These are phyloP conservation scores for Tympanopsis confertula DNA, from an alignment of 2,329 filamentous ascomycete genomes.

Conservation along the genomic window DNA sequence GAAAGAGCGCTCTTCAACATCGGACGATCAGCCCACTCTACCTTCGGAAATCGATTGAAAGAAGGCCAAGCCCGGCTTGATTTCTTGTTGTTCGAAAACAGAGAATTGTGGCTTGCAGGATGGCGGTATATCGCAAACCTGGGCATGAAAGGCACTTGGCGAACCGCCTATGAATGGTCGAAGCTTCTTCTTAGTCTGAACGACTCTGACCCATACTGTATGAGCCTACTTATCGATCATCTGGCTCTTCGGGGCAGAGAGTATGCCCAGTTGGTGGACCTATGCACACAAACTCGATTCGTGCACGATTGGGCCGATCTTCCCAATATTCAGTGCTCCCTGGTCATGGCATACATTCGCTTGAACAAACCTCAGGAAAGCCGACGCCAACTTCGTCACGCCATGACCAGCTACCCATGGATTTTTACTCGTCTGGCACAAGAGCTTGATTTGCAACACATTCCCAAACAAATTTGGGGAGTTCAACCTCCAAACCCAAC, in stretches of 20 bases:
- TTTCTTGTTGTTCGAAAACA: neutral
- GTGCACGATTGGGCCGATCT: slow-evolving; percentile 15
- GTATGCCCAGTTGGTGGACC: slow-evolving; percentile 44
- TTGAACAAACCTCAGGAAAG: slow-evolving; percentile 1
- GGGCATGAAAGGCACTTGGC: slow-evolving; percentile 1
- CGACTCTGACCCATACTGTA: slow-evolving; percentile 52
- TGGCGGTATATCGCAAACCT: slow-evolving; percentile 1
- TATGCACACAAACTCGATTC: slow-evolving; percentile 31
- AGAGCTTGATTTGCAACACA: slow-evolving; percentile 46
- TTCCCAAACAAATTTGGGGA: slow-evolving; percentile 58
- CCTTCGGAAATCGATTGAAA: neutral
- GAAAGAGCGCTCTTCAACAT: slow-evolving; percentile 1
- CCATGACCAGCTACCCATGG: slow-evolving; percentile 54
- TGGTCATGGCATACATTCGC: slow-evolving; percentile 2
- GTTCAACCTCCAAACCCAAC: slow-evolving; percentile 33
- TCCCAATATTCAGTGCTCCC: slow-evolving; percentile 12
- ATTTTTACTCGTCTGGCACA: slow-evolving; percentile 51
- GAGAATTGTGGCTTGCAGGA: neutral
- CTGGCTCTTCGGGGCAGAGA: slow-evolving; percentile 55
- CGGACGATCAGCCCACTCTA: neutral
- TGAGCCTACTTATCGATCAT: slow-evolving; percentile 54
- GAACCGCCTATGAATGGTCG: slow-evolving; percentile 1
- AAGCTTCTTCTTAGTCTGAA: neutral
- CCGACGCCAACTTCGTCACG: slow-evolving; percentile 13
- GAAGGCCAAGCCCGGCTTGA: neutral